Conservation (phyloP, 2,329 filamentous ascomycete species). For the Talaromyces piceae region DNA sequence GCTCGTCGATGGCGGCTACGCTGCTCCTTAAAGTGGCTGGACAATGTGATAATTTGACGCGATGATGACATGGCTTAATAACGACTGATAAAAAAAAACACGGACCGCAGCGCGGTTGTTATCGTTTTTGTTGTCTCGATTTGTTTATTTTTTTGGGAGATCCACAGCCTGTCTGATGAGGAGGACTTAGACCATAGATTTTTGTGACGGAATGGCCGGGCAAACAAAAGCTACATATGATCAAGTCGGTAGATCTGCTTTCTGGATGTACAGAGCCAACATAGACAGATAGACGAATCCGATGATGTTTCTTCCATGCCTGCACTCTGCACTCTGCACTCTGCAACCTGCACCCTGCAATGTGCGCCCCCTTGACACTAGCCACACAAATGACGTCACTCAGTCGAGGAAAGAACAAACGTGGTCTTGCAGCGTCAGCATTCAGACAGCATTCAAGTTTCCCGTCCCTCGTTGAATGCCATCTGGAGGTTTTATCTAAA, state of each 20-base stretch:
- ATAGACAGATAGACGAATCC: background rate
- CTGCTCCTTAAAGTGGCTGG: slow-evolving; percentile 13
- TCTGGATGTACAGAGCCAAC: background rate
- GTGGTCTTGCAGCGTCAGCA: too few species aligned
- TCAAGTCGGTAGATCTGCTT: background rate
- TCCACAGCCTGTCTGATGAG: background rate
- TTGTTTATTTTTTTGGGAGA: too few species aligned
- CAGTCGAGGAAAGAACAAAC: background rate
- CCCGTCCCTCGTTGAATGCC: background rate
- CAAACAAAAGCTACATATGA: background rate
- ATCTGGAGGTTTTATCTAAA: background rate
- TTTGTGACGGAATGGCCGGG: background rate
- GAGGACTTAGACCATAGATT: slow-evolving; percentile 1
- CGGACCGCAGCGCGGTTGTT: background rate
- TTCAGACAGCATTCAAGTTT: too few species aligned
- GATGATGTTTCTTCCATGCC: background rate
- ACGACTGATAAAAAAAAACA: too few species aligned
- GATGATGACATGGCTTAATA: background rate
- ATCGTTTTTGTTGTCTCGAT: too few species aligned
- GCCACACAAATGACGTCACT: slow-evolving; percentile 1
- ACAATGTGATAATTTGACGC: background rate
- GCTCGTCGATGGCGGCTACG: slow-evolving; percentile 44
- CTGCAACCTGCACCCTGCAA: too few species aligned
- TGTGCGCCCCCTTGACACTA: background rate
- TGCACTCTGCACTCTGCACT: too few species aligned